phyloP scores from a whole-genome alignment of 352 stramenopile genomes.

The Phytopythium aichiense region DNA sequence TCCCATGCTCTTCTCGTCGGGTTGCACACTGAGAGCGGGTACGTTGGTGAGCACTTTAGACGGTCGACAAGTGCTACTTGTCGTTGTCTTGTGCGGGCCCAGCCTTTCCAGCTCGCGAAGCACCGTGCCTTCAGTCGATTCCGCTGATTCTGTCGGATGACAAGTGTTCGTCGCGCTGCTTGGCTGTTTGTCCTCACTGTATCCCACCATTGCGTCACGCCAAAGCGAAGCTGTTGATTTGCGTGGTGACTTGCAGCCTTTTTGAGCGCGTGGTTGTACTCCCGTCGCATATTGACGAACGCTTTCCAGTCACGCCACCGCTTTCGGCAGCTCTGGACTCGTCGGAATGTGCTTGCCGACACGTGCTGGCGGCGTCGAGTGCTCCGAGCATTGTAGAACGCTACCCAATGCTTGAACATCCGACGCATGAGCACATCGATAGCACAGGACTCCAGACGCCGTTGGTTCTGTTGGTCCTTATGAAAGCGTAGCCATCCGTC shows the following conservation, averaged over 20 bases:
- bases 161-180: slow-evolving; percentile 12
- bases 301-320: not conserved
- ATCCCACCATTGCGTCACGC: slow-evolving; percentile 15
- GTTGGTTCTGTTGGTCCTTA: not conserved
- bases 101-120: slow-evolving; percentile 20
- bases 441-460: not conserved
- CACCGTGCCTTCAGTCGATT: slow-evolving; percentile 13
- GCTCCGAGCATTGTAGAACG: not conserved
- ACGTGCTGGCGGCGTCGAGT: not conserved
- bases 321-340: not conserved
- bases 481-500: slow-evolving; percentile 16
- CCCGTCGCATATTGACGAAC: not conserved
- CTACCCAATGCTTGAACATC: not conserved
- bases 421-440: not conserved
- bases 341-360: not conserved
- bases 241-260: slow-evolving; percentile 14
- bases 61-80: not conserved
- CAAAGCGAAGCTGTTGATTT: slow-evolving; percentile 16
- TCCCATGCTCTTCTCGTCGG: not conserved
- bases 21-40: not conserved
- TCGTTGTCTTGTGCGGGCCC: not conserved
- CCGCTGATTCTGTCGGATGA: slow-evolving; percentile 19
- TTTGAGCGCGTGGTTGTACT: not conserved
- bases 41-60: not conserved
- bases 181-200: slow-evolving; percentile 21